Evolutionary conservation across 2,329 filamentous ascomycete species (phyloP), one percentile per base, ranked within the genome.

Genomic region (Corinectria fuckeliana): DNA sequence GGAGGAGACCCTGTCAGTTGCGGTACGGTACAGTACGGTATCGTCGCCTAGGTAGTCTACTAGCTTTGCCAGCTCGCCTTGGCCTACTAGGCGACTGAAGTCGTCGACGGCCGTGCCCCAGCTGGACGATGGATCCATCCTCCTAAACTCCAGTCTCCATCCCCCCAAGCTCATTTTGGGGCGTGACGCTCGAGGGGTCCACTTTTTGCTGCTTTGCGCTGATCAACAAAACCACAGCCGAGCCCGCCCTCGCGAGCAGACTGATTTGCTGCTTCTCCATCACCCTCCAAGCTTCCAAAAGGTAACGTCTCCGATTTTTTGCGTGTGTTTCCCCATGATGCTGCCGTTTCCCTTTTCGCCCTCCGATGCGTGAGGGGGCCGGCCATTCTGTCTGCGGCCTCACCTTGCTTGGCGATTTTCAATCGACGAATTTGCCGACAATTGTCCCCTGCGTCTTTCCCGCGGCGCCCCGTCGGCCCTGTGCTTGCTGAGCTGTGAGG

Each of bases 181-280:
- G 66, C 55, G 66, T 71, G 69, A 69, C 69, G 69, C 60, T 71
- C 10, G 20, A 39, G 50, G 57, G 54, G 60, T 18, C 69, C 69
- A 70, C 69, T 70, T 62, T 71, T 68, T 60, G 60, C 56, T 60
- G 52, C 54, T 67, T 69, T 68, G 56, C 62, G 63, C 65, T 69
- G 66, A 71, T 70, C 62, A 71, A 70, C 69, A 71, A 71, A 71
- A 71, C 63, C 68, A 70, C 36, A 67, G 66, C 62, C 63, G 56
- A 68, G 60, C 69, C 69, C 69, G 63, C 69, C 69, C 60, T 69
- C 63, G 68, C 69, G 66, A 66, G 60, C 60, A 61, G 48, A 62
- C 20, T 65, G 51, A 34, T 42, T 70, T 62, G 63, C 59, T 69
- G 66, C 63, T 70, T 71, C 69, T 69, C 55, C 69, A 71, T 70